These are phyloP conservation scores for Omphalotus olearius DNA, from an alignment of 1,284 basidiomycete species.

Conservation along the genomic window DNA sequence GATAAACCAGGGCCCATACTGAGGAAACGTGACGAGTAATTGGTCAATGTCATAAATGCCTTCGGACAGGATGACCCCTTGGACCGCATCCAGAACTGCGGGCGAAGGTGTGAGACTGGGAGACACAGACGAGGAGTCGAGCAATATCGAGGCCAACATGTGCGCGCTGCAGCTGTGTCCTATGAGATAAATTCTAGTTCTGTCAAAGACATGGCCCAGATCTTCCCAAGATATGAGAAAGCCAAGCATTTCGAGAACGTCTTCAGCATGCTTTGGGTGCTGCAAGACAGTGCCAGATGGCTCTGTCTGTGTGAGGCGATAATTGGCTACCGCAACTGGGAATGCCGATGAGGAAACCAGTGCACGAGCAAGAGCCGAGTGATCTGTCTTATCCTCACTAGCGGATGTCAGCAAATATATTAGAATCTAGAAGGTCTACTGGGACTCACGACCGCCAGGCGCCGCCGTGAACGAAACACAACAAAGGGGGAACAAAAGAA, in stretches of 20 bases:
- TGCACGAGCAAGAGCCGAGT: constrained; percentile 46
- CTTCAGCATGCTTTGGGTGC: constrained; percentile 70
- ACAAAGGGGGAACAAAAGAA: constrained; percentile 25
- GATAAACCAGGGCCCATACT: constrained; percentile 65
- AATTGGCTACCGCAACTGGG: constrained; percentile 70
- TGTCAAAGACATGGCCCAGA: constrained; percentile 31
- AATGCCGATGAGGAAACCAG: constrained; percentile 45
- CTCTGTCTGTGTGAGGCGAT: constrained; percentile 48
- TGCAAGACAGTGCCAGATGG: constrained; percentile 31
- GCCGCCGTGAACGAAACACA: constrained; percentile 74
- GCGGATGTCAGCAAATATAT: not conserved
- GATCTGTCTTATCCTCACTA: constrained; percentile 28
- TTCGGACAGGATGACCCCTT: constrained; percentile 59
- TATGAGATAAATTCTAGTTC: constrained; percentile 48
- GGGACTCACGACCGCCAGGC: constrained; percentile 69
- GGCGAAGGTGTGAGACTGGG: constrained; percentile 43
- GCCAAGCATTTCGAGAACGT: constrained; percentile 55
- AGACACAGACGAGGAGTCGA: constrained; percentile 43
- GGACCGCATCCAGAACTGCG: constrained; percentile 42
- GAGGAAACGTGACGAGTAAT: constrained; percentile 57
- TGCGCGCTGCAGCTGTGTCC: constrained; percentile 81
- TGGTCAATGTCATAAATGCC: constrained; percentile 73
- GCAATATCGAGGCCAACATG: constrained; percentile 68
- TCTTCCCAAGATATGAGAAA: constrained; percentile 42
- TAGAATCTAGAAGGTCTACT: constrained; percentile 4